Base-by-base conservation (phyloP, 768 basidiomycete species). In the Boletus fagicola region DNA sequence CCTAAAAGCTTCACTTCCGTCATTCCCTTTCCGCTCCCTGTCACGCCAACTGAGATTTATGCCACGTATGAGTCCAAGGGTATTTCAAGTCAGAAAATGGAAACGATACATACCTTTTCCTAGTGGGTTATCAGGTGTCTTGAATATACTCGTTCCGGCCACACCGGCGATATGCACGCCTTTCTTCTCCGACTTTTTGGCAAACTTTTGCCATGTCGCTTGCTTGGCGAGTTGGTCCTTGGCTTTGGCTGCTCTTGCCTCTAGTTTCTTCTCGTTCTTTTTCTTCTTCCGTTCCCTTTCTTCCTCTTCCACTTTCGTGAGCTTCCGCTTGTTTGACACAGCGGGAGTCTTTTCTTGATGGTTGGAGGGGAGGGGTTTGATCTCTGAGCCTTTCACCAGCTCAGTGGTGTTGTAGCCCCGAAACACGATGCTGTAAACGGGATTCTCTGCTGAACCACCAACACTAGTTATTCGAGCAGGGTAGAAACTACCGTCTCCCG, bases 141-240 rank as follows among this genome's bases (percentile, higher is more conserved):
- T 92, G 80, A 95, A 95, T 62, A 94, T 94, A 65, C 91, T 94
- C 61, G 88, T 93, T 28, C 94, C 94, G 31, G 88, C 75, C 35
- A 92, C 82, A 26, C 93, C 93, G 30, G 93, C 93, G 56, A 95
- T 94, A 70, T 89, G 86, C 33, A 93, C 84, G 10, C 93, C 93
- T 74, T 95, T 95, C 81, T 88, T 93, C 73, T 93, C 90, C 30
- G 86, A 84, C 76, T 96, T 96, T 78, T 94, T 96, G 22, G 93
- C 86, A 77, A 96, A 96, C 76, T 92, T 92, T 76, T 94, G 92
- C 93, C 93, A 96, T 45, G 85, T 86, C 57, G 83, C 83, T 75
- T 94, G 92, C 75, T 93, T 92, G 60, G 77, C 78, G 33, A 75
- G 79, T 75, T 95, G 93, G 68, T 95, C 93, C 72, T 93, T 92